Percentiles rank a stretch among this genome's conserved stretches.
Conservation (phyloP, 345 rosid genomes). For the Linum lewisii region DNA sequence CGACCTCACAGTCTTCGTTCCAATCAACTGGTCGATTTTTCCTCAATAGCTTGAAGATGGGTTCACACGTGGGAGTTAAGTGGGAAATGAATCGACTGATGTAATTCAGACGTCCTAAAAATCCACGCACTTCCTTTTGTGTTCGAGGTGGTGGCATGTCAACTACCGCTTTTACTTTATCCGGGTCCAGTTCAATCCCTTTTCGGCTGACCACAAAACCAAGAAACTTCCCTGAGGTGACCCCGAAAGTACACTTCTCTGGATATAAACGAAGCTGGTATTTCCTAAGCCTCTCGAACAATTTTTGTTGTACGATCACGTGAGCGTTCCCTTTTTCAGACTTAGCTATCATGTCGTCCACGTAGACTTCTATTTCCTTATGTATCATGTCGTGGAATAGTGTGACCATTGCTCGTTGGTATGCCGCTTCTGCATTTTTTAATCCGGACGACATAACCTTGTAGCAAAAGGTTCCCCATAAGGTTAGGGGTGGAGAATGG, state of each 20-base stretch:
- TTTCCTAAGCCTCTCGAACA: background rate
- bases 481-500: too few relatives aligned
- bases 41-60: background rate
- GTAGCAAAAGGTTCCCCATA: background rate
- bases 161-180: background rate
- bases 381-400: background rate
- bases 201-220: background rate
- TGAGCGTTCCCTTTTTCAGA: background rate
- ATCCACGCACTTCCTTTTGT: background rate
- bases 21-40: background rate
- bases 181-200: background rate
- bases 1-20: background rate
- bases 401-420: background rate
- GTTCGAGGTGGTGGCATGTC: background rate
- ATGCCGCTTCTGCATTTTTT: background rate
- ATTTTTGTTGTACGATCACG: background rate
- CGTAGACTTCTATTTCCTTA: background rate
- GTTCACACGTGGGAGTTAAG: background rate
- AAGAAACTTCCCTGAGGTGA: background rate
- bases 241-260: background rate
- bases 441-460: background rate
- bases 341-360: background rate
- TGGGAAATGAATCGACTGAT: background rate
- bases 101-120: background rate
- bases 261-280: background rate